Evolutionary conservation across 306 rosid species (phyloP).

Genomic region (Aeschynomene evenia): DNA sequence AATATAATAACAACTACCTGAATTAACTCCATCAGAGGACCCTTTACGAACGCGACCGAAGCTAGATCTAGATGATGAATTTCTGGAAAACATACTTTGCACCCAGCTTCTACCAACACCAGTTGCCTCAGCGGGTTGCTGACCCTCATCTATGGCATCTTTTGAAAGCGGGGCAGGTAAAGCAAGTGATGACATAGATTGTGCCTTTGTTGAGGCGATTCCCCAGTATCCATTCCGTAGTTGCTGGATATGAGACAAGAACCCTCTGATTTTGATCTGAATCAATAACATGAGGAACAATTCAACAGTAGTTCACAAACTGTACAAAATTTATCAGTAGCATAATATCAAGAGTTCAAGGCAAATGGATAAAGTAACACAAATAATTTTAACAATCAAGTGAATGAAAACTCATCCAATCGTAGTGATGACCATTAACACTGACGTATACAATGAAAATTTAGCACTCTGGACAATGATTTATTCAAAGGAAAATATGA

Average conservation of each 20-base stretch:
- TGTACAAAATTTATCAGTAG: slow-evolving; percentile 24
- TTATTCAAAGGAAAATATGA: slow-evolving; percentile 11
- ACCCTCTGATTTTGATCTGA: slow-evolving; percentile 95
- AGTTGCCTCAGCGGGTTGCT: slow-evolving; percentile 88
- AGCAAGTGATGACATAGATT: slow-evolving; percentile 64
- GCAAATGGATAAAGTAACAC: not conserved
- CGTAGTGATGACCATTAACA: slow-evolving; percentile 2
- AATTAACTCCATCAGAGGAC: slow-evolving; percentile 75
- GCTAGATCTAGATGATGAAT: slow-evolving; percentile 64
- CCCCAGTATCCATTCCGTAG: slow-evolving; percentile 87
- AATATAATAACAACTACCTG: slow-evolving; percentile 46
- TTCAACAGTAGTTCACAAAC: slow-evolving; percentile 21
- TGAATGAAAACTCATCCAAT: not conserved
- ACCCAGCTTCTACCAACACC: slow-evolving; percentile 96
- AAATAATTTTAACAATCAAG: not conserved
- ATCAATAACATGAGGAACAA: slow-evolving; percentile 30
- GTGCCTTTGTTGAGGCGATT: slow-evolving; percentile 60
- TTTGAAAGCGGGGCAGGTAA: slow-evolving; percentile 81
- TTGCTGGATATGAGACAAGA: slow-evolving; percentile 85
- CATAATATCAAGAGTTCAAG: slow-evolving; percentile 3
- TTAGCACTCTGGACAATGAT: slow-evolving; percentile 4
- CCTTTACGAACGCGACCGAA: slow-evolving; percentile 83
- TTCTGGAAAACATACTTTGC: slow-evolving; percentile 96
- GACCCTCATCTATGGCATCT: slow-evolving; percentile 69
- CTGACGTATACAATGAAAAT: slow-evolving; percentile 2